Evolutionary conservation across 371 early-diverging fungal genomes (phyloP).

Genomic region (Enterocytospora artemiae): DNA sequence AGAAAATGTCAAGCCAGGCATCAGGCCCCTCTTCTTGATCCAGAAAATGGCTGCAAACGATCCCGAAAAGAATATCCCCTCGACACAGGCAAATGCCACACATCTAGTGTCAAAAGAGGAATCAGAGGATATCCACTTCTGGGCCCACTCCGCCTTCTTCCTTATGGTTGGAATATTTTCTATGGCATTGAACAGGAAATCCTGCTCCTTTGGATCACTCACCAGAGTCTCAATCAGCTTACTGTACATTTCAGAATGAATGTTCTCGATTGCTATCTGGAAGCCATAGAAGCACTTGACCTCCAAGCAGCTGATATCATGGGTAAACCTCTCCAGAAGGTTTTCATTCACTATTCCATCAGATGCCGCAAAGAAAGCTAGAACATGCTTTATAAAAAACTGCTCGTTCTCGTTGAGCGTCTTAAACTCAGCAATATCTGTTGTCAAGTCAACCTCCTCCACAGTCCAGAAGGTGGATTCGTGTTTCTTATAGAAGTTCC

Average conservation of each 20-base stretch:
- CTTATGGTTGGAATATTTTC: constrained; percentile 88
- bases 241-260: constrained; percentile 96
- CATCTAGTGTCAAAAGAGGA: constrained; percentile 83
- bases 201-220: constrained; percentile 72
- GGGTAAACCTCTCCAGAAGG: constrained; percentile 81
- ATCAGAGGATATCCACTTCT: constrained; percentile 79
- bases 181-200: constrained; percentile 83
- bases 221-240: constrained; percentile 94
- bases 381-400: constrained; percentile 82
- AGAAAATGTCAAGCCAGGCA: constrained; percentile 96
- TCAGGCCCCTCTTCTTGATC: constrained; percentile 96
- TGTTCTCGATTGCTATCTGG: constrained; percentile 99
- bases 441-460: constrained; percentile 91
- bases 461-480: constrained; percentile 97
- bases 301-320: constrained; percentile 92
- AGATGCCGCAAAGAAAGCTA: constrained; percentile 98
- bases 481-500: constrained; percentile 97
- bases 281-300: constrained; percentile 96
- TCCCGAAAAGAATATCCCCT: constrained; percentile 98
- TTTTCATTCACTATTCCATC: constrained; percentile 99
- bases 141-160: constrained; percentile 95
- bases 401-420: constrained; percentile 75
- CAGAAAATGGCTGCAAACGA: constrained; percentile 96
- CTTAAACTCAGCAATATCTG: constrained; percentile 85
- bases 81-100: constrained; percentile 96